Evolutionary conservation across 495 filamentous ascomycete genomes (phyloP), one percentile per base, ranked within the genome.

Genomic region (Tetracladium setigerum): DNA sequence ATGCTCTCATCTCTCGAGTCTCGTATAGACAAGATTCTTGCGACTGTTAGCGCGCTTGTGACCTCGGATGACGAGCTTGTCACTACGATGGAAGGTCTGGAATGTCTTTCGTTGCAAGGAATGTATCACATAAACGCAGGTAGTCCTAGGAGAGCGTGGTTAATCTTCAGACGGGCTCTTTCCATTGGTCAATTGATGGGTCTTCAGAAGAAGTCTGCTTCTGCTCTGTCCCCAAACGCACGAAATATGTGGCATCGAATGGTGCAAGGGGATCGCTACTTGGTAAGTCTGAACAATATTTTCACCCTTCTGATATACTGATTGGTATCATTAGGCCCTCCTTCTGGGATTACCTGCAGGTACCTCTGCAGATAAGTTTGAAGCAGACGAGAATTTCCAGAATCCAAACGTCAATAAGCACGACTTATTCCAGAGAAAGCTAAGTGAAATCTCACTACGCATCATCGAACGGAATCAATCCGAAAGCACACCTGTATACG

Each of bases 51-150:
- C 12, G 53, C 66, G 11, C 56, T 68, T 14, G 65, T 77, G 7
- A 68, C 67, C 14, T 72, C 67, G 14, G 69, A 77, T 33, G 74
- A 80, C 38, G 67, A 68, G 35, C 53, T 78, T 0, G 53, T 78
- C 2, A 60, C 59, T n/a, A 71, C 62, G 6, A 57, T 62, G 13
- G 68, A 73, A 46, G 71, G 69, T 9, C 53, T 73, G 2, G 65
- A 74, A 46, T 62, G 61, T 39, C 53, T 74, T 7, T 47, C 60
- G 30, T 44, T 72, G 0, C 50, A 65, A 24, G 54, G 62, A 4
- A 16, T 67, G 22, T 69, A 65, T 52, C 69, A 72, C 39, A 47
- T 54, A 17, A 72, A 70, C 44, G 64, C 57, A 10, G 71, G 71
- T 0, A 72, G 68, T 38, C 60, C 68, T 10, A 65, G 69, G 6